phyloP scores from a whole-genome alignment of 352 stramenopile genomes.

The Pythium insidiosum region DNA sequence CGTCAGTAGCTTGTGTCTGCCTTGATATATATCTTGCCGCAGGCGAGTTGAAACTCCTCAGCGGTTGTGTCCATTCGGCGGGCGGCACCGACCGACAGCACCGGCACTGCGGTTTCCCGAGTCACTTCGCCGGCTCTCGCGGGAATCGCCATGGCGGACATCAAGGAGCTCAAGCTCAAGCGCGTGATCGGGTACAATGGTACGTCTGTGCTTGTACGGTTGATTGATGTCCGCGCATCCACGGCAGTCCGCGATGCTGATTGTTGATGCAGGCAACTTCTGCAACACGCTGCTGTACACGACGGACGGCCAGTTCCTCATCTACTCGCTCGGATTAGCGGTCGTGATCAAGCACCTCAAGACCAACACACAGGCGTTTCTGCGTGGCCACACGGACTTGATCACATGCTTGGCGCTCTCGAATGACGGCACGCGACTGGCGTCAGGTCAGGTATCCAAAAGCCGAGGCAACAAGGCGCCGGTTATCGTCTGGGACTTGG shows the following conservation, averaged over 20 bases:
- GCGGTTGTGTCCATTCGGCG: no score
- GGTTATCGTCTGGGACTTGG: slow-evolving; percentile 94
- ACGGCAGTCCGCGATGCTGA: background rate
- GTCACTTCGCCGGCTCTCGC: no score
- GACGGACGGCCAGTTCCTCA: slow-evolving; percentile 67
- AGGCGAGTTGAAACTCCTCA: no score
- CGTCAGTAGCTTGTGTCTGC: no score
- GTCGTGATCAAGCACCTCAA: slow-evolving; percentile 81
- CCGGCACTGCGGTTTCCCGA: no score
- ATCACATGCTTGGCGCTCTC: slow-evolving; percentile 91
- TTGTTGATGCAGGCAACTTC: slow-evolving; percentile 18
- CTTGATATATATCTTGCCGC: no score
- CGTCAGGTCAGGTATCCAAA: slow-evolving; percentile 88
- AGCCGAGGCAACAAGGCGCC: slow-evolving; percentile 92
- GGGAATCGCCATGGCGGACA: slow-evolving; percentile 45
- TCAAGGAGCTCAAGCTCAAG: slow-evolving; percentile 64
- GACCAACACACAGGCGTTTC: slow-evolving; percentile 76
- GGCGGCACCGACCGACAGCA: no score
- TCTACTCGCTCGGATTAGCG: slow-evolving; percentile 83
- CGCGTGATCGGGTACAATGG: slow-evolving; percentile 81
- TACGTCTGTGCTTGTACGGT: slow-evolving; percentile 11
- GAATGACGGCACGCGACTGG: slow-evolving; percentile 84
- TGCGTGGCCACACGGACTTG: slow-evolving; percentile 89
- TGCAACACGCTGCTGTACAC: slow-evolving; percentile 74
- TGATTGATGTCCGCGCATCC: slow-evolving; percentile 1